Evolutionary conservation across 2,329 filamentous ascomycete species (phyloP).

Genomic region (Calcarisporium arbuscula): DNA sequence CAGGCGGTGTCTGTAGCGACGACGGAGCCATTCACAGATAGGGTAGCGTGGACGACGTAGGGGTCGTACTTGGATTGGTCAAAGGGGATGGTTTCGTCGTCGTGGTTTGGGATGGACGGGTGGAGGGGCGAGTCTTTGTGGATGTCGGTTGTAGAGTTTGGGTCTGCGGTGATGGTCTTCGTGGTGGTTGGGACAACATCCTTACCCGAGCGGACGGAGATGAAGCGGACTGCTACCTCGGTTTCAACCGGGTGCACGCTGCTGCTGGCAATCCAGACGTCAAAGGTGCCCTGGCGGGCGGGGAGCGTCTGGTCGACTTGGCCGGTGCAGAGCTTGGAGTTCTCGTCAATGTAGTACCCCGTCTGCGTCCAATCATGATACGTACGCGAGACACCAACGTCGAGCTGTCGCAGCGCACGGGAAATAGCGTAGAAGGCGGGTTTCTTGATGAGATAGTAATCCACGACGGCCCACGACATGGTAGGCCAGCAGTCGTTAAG

Average conservation of each 20-base stretch:
- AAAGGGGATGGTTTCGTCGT: conserved; percentile 13
- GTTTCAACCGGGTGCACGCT: conserved; percentile 16
- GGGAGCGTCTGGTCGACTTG: conserved; percentile 30
- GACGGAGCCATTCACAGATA: conserved; percentile 28
- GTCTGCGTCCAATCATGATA: conserved; percentile 35
- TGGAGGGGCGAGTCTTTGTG: conserved; percentile 10
- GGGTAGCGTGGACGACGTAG: conserved; percentile 40
- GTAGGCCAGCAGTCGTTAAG: conserved; percentile 66
- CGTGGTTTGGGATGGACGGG: conserved; percentile 5
- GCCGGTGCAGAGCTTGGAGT: conserved; percentile 8
- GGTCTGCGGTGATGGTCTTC: conserved; percentile 17
- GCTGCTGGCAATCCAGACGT: conserved; percentile 37
- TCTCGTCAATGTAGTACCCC: conserved; percentile 8
- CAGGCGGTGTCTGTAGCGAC: conserved; percentile 47
- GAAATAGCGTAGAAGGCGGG: conserved; percentile 47
- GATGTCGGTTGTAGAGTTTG: conserved; percentile 35
- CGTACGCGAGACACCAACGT: conserved; percentile 46
- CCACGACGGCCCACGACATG: conserved; percentile 59
- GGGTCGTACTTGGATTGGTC: conserved; percentile 32
- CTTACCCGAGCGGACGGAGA: conserved; percentile 33
- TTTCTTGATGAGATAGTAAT: conserved; percentile 58
- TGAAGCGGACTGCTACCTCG: conserved; percentile 27
- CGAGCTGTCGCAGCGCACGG: conserved; percentile 53
- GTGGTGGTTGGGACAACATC: conserved; percentile 23
- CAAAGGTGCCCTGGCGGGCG: conserved; percentile 28